phyloP scores from a whole-genome alignment of 176 grass and related monocot species.

The Alopecurus myosuroides region DNA sequence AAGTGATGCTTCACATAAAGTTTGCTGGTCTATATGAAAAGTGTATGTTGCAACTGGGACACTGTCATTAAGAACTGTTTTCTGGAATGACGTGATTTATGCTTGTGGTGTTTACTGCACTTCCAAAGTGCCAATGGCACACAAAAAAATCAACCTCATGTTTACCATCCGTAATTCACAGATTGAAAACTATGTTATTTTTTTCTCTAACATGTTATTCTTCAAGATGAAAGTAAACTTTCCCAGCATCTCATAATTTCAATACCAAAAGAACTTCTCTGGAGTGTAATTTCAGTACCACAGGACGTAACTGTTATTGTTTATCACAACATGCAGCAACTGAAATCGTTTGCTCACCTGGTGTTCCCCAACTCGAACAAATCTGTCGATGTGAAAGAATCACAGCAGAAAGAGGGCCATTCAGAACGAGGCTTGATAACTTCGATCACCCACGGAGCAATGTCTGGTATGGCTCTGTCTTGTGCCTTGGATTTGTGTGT shows the following conservation, averaged over 20 bases:
- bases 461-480: slow-evolving; percentile 47
- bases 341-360: slow-evolving; percentile 81
- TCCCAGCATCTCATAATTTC: not conserved
- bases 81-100: not conserved
- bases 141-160: not conserved
- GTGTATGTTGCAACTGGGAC: not conserved
- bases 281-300: not conserved
- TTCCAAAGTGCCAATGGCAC: not conserved
- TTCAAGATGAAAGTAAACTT: not conserved
- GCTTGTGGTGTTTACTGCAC: not conserved
- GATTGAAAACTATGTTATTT: not conserved
- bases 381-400: slow-evolving; percentile 28
- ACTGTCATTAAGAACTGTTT: not conserved
- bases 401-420: slow-evolving; percentile 44
- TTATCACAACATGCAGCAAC: slow-evolving; percentile 48
- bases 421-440: slow-evolving; percentile 59
- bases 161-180: not conserved
- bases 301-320: not conserved
- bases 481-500: not conserved
- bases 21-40: not conserved
- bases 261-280: not conserved
- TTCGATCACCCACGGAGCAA: slow-evolving; percentile 55
- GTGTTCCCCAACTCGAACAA: slow-evolving; percentile 77
- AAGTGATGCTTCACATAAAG: not conserved
- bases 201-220: not conserved